Evolutionary conservation across 257 asterid genomes (phyloP), one percentile per base, ranked within the genome.

Genomic region (Primulina tabacum): DNA sequence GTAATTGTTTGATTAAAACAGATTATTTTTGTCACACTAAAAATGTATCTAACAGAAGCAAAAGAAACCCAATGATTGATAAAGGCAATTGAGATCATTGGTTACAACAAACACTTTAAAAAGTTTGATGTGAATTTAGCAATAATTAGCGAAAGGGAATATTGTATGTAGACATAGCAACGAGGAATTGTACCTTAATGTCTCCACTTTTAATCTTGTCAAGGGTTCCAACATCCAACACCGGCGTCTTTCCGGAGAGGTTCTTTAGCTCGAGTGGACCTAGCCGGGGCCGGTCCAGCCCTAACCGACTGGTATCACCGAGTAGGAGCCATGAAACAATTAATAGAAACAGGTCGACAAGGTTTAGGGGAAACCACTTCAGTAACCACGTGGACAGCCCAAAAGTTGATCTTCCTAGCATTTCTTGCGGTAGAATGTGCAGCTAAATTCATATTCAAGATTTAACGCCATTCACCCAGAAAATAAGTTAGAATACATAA

Each of bases 341-440:
- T 33, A 89, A 75, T 60, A 89, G 67, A 21, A 89, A 62, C 18
- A 73, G 81, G 74, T 89, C 96, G 68, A 89, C 94, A 59, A 87
- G 76, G 65, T 83, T 84, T 5, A 82, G 60, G 60, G 96, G 96
- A 43, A 89, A 70, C 94, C 94, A 87, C 83, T 89, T 89, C 21
- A 89, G 87, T 69, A 89, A 75, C 82, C 84, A 81, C 94, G 87
- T 89, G 72, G 92, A 82, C 81, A 89, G 71, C 64, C 92, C 91
- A 68, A 87, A 89, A 72, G 96, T 89, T 8, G 96, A 89, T 73
- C 71, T 82, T 55, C 96, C 96, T 63, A 89, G 78, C 87, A 89
- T 87, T 71, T 87, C 92, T 79, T 76, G 83, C 76, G 96, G 96
- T 78, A 89, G 86, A 75, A 89, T 80, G 80, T 89, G 96, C 67